Evolutionary conservation across 768 basidiomycete species (phyloP).

Genomic region (Phanerochaete carnosa): DNA sequence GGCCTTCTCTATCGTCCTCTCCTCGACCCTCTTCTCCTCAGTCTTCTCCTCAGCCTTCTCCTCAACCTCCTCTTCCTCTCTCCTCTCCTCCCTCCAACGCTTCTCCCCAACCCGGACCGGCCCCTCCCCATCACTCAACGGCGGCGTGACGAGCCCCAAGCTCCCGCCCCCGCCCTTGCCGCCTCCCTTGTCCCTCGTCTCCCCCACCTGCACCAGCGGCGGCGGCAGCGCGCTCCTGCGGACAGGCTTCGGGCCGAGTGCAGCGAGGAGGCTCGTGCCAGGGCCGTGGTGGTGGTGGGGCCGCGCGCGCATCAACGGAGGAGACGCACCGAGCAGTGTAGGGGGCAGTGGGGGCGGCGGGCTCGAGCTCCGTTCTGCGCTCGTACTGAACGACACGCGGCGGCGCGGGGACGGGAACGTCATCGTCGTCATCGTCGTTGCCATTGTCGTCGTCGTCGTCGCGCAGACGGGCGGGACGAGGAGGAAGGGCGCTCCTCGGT

Average conservation of each 20-base stretch:
- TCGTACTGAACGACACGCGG: conserved; percentile 11
- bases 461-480: neutral
- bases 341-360: too few relatives aligned
- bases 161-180: too few relatives aligned
- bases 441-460: neutral
- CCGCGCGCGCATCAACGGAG: neutral
- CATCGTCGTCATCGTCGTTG: neutral
- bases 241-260: neutral
- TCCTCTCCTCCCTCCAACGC: too few relatives aligned
- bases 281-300: neutral
- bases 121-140: neutral
- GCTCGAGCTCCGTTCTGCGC: conserved; percentile 4
- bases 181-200: neutral
- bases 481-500: too few relatives aligned
- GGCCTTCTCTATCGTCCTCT: neutral
- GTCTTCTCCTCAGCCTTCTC: neutral
- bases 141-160: neutral
- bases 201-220: neutral
- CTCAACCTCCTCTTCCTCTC: neutral
- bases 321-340: too few relatives aligned
- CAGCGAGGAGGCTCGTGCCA: neutral
- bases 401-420: conserved; percentile 4
- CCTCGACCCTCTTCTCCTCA: neutral
- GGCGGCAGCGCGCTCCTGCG: neutral
- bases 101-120: too few relatives aligned